Evolutionary conservation across 1,139 yeast genomes (phyloP).

Genomic region (Hansenula sp.): DNA sequence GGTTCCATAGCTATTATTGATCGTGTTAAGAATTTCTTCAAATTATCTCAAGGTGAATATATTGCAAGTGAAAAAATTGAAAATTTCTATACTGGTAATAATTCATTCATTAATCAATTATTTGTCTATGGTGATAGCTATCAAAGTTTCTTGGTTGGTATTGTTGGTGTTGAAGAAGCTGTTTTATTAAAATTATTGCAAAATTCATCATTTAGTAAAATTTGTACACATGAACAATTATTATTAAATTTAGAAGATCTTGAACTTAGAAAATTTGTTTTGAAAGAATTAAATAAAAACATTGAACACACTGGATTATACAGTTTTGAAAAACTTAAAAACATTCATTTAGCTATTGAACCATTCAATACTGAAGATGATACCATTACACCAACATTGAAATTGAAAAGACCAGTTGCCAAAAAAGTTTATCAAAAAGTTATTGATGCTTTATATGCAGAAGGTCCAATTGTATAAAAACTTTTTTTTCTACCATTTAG

Average conservation of each 20-base stretch:
- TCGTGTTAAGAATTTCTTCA: conserved; percentile 52
- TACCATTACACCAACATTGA: conserved; percentile 52
- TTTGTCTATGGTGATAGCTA: conserved; percentile 45
- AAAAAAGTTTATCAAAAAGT: conserved; percentile 33
- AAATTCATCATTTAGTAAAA: conserved; percentile 15
- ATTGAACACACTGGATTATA: conserved; percentile 29
- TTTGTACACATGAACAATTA: conserved; percentile 22
- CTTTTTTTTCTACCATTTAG: conserved; percentile 25
- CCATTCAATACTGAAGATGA: conserved; percentile 48
- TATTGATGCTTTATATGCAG: conserved; percentile 38
- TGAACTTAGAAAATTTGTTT: conserved; percentile 24
- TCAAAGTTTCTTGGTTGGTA: conserved; percentile 40
- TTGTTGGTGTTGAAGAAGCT: conserved; percentile 35
- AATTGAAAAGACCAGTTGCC: conserved; percentile 48
- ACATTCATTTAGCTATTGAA: conserved; percentile 41
- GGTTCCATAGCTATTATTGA: conserved; percentile 44
- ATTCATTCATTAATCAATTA: conserved; percentile 36
- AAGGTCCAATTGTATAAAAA: conserved; percentile 26
- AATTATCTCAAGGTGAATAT: conserved; percentile 54
- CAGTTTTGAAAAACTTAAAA: conserved; percentile 46
- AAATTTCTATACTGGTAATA: conserved; percentile 39
- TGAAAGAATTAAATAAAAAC: conserved; percentile 27
- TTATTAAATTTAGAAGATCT: conserved; percentile 26
- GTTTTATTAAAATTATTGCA: conserved; percentile 13
- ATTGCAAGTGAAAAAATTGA: conserved; percentile 55